Percentiles rank a stretch among this genome's conserved stretches.
Conservation (phyloP, 805 yeast genomes). For the Grigorovia yakushimaensis region DNA sequence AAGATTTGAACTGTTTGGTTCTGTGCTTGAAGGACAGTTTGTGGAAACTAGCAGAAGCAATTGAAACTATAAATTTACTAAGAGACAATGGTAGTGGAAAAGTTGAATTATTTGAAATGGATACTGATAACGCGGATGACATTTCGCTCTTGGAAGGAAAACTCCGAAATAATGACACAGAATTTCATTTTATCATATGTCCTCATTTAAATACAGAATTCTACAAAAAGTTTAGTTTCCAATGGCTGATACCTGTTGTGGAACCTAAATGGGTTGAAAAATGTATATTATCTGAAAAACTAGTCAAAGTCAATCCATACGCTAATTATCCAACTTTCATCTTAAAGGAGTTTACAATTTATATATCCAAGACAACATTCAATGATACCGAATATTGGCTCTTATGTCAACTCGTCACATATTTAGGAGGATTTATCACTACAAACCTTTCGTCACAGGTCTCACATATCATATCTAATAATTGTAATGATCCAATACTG, state of each 20-base stretch:
- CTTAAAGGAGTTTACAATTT: conserved; percentile 49
- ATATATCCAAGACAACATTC: conserved; percentile 46
- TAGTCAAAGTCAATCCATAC: conserved; percentile 28
- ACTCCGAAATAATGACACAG: not conserved
- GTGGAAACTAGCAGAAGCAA: not conserved
- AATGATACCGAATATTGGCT: conserved; percentile 61
- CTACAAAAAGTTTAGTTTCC: conserved; percentile 18
- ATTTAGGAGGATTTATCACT: conserved; percentile 64
- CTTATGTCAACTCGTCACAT: conserved; percentile 44
- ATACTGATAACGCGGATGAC: not conserved
- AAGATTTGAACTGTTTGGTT: not conserved
- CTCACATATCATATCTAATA: conserved; percentile 64
- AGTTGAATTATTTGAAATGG: not conserved
- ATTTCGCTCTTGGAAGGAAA: not conserved
- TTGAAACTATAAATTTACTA: not conserved
- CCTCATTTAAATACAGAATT: conserved; percentile 13
- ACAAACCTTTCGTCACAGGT: conserved; percentile 56
- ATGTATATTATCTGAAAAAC: conserved; percentile 12
- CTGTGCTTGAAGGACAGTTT: not conserved
- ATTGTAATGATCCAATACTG: conserved; percentile 47
- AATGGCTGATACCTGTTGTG: conserved; percentile 22
- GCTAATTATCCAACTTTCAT: conserved; percentile 64
- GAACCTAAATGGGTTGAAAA: conserved; percentile 15
- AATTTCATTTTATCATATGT: conserved; percentile 18
- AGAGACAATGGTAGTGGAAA: not conserved